phyloP scores from a whole-genome alignment of 129 eudicot genomes.

The Escallonia rubra region DNA sequence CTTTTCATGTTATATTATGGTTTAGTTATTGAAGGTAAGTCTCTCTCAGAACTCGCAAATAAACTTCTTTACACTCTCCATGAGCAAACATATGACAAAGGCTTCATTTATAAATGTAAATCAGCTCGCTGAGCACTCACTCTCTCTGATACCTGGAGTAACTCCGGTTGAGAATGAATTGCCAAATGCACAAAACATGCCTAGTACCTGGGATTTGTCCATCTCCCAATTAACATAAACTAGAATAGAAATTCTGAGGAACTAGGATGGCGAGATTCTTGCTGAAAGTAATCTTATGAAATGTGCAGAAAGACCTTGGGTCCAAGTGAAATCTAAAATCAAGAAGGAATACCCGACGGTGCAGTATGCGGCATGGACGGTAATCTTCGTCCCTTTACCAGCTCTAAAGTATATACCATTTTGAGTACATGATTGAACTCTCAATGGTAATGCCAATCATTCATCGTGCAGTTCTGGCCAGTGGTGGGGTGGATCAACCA shows the following conservation, averaged over 20 bases:
- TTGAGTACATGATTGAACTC: background rate
- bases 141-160: background rate
- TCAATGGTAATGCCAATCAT: background rate
- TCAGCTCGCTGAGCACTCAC: background rate
- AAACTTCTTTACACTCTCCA: background rate
- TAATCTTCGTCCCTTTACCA: constrained; percentile 14
- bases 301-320: constrained; percentile 69
- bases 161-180: background rate
- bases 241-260: background rate
- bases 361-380: constrained; percentile 92
- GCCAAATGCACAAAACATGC: background rate
- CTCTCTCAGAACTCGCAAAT: background rate
- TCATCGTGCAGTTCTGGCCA: constrained; percentile 78
- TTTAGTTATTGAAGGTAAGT: constrained; percentile 77
- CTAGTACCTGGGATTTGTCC: too few species aligned
- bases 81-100: background rate
- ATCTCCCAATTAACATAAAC: too few species aligned
- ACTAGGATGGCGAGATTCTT: background rate
- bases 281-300: background rate
- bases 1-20: constrained; percentile 93
- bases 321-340: constrained; percentile 71
- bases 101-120: background rate
- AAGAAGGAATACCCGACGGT: constrained; percentile 83
- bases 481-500: constrained; percentile 90
- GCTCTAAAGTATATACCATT: too few species aligned